Evolutionary conservation across 2,329 filamentous ascomycete species (phyloP).

Genomic region (Hypoxylon sp.): DNA sequence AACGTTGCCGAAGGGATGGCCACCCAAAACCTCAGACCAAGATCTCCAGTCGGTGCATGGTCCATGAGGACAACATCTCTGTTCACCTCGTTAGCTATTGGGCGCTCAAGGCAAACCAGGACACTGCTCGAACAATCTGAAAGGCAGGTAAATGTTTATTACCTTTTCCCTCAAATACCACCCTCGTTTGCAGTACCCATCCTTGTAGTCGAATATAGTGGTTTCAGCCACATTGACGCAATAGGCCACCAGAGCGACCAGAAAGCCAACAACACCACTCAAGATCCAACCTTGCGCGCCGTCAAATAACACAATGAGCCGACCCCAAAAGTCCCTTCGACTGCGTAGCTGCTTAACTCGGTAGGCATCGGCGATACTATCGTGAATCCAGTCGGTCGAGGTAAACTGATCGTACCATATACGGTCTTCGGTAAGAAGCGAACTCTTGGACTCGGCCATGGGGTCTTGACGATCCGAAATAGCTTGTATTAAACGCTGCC

Average conservation of each 20-base stretch:
- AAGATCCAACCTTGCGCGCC: conserved; percentile 93
- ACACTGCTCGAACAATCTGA: neutral
- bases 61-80: conserved; percentile 65
- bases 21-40: conserved; percentile 61
- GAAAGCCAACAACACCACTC: conserved; percentile 85
- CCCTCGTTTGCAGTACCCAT: conserved; percentile 77
- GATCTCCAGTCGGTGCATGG: conserved; percentile 65
- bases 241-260: conserved; percentile 88
- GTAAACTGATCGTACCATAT: conserved; percentile 99
- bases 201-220: conserved; percentile 87
- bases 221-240: conserved; percentile 87
- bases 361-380: conserved; percentile 93
- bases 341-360: conserved; percentile 84
- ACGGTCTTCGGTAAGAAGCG: conserved; percentile 79
- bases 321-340: conserved; percentile 85
- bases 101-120: neutral
- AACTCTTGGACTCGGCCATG: conserved; percentile 70
- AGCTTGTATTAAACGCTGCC: conserved; percentile 68
- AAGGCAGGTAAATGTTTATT: conserved; percentile 34
- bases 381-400: conserved; percentile 97
- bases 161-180: conserved; percentile 81
- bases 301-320: conserved; percentile 79
- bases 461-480: conserved; percentile 66
- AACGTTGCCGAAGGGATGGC: conserved; percentile 55
- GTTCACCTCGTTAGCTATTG: conserved; percentile 28